Evolutionary conservation across 177 flowering plant genomes (phyloP), one percentile per base, ranked within the genome.

Genomic region (Telopea speciosissima): DNA sequence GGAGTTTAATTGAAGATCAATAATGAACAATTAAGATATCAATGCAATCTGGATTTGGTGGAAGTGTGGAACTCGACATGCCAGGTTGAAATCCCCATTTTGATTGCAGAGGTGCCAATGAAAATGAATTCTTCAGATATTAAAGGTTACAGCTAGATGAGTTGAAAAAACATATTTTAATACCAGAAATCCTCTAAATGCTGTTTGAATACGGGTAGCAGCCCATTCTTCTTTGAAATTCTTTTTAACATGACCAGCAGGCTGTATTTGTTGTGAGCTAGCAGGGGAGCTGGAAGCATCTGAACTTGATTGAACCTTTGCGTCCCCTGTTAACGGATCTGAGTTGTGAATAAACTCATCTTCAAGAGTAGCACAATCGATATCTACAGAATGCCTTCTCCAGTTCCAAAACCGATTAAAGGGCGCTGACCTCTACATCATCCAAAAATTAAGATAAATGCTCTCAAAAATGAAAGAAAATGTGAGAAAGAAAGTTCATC

Each of bases 101-200:
- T 19, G 8, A 63, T 63, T 17, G 22, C 22, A 16, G 17, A 63
- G 66, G 66, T 52, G 5, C n/a, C 58, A 7, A 49, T n/a, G 13
- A 25, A 22, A 33, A n/a, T 24, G 21, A 63, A 59, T 6, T 24
- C 28, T 26, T 45, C 11, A 49, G 24, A n/a, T 63, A 64, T 25
- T 60, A 62, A 66, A 49, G 26, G 8, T 14, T 8, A 63, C 36
- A 63, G 10, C 62, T 33, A 45, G 22, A 45, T 23, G 62, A 49
- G n/a, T 16, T 49, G 9, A 8, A 19, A 28, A 16, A 0, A 72
- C 44, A 63, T 33, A 44, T 25, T 42, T 68, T 24, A 68, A 49
- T 83, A 95, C 99, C 99, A 95, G 81, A 81, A 95, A 91, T 79
- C 97, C 97, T 76, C 97, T 85, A 77, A 92, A 95, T 45, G 91